These are phyloP conservation scores for Astraeus odoratus DNA, from an alignment of 768 basidiomycete species.

Conservation along the genomic window DNA sequence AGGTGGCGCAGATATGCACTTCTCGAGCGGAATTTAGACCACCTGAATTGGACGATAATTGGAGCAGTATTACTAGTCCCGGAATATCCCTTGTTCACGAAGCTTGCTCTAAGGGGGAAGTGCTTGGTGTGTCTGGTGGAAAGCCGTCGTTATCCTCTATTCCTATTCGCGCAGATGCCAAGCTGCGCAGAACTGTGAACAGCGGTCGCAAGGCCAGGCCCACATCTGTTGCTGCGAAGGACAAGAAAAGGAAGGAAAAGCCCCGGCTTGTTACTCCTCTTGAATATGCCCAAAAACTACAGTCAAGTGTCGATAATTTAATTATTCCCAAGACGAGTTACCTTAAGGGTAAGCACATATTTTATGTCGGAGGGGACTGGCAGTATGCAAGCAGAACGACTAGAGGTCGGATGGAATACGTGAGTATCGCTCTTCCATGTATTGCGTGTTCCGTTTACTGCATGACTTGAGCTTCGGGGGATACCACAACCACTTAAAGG, in stretches of 20 bases:
- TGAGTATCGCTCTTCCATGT: slow-evolving; percentile 29
- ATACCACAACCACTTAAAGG: too few relatives aligned
- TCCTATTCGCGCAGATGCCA: not conserved
- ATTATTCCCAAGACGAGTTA: slow-evolving; percentile 24
- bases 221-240: slow-evolving; percentile 1
- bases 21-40: slow-evolving; percentile 5
- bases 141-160: slow-evolving; percentile 1
- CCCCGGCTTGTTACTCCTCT: slow-evolving; percentile 37
- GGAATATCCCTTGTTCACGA: not conserved
- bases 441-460: not conserved
- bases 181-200: slow-evolving; percentile 16
- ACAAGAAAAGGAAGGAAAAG: slow-evolving; percentile 35
- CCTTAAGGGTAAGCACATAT: slow-evolving; percentile 49
- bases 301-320: slow-evolving; percentile 24
- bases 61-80: slow-evolving; percentile 19
- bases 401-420: slow-evolving; percentile 52
- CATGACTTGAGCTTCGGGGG: not conserved
- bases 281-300: slow-evolving; percentile 48
- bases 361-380: slow-evolving; percentile 56
- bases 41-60: not conserved
- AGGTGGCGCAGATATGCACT: not conserved
- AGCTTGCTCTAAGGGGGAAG: not conserved
- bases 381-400: slow-evolving; percentile 44
- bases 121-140: not conserved
- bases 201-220: slow-evolving; percentile 12